These are phyloP conservation scores for Simplicillium sp. DNA, from an alignment of 2,329 filamentous ascomycete genomes.

Conservation along the genomic window DNA sequence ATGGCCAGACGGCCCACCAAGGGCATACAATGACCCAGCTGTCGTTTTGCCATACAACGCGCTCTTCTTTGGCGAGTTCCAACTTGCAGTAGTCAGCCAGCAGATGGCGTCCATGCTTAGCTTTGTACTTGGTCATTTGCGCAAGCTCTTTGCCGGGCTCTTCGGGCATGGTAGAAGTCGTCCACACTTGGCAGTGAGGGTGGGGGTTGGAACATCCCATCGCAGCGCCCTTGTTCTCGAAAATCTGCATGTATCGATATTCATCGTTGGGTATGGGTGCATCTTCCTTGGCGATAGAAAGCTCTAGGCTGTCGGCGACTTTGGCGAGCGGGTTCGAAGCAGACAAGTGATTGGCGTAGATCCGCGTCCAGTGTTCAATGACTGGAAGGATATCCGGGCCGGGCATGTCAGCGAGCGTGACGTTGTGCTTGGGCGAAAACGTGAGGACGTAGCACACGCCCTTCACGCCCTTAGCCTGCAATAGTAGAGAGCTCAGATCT, in stretches of 20 bases:
- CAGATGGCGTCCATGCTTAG: constrained; percentile 64
- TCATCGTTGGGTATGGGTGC: constrained; percentile 53
- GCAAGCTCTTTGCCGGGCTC: constrained; percentile 73
- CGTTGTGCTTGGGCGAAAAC: constrained; percentile 82
- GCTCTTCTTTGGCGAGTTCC: constrained; percentile 72
- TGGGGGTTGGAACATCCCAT: constrained; percentile 99
- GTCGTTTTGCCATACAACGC: constrained; percentile 81
- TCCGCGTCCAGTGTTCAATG: constrained; percentile 81
- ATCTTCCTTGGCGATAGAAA: constrained; percentile 26
- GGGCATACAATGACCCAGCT: constrained; percentile 82
- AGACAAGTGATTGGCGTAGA: constrained; percentile 76
- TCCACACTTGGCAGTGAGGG: constrained; percentile 95
- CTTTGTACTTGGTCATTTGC: constrained; percentile 70
- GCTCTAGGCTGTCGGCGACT: constrained; percentile 26
- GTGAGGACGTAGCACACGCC: constrained; percentile 96
- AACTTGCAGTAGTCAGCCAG: constrained; percentile 80
- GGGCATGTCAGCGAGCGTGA: constrained; percentile 85
- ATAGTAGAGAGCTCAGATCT: constrained; percentile 67
- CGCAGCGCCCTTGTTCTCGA: constrained; percentile 94
- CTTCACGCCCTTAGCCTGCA: constrained; percentile 77
- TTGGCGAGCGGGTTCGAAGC: constrained; percentile 54
- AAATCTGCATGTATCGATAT: constrained; percentile 97
- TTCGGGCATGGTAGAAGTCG: constrained; percentile 81
- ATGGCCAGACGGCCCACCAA: constrained; percentile 98
- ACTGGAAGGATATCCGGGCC: constrained; percentile 70